These are phyloP conservation scores for Cucurbita pepo DNA, from an alignment of 306 rosid genomes.

Conservation along the genomic window DNA sequence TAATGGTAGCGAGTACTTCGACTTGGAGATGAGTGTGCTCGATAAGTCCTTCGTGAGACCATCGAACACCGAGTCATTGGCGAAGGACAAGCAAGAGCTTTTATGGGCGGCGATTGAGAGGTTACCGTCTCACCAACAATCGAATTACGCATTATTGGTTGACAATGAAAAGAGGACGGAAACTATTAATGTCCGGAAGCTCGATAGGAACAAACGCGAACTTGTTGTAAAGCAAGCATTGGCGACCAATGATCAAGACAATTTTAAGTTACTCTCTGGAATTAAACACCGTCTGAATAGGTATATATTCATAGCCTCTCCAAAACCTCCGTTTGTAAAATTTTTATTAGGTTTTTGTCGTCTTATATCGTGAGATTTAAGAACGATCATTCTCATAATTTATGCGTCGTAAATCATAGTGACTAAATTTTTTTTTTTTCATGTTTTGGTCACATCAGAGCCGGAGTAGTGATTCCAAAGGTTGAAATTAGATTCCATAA, in stretches of 20 bases:
- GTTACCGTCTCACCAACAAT: conserved; percentile 43
- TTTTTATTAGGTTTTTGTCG: not conserved
- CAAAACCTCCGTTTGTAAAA: too few species aligned
- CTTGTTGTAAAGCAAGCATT: conserved; percentile 55
- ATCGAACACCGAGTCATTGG: conserved; percentile 50
- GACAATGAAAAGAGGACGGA: not conserved
- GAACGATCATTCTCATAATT: not conserved
- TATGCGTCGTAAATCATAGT: too few species aligned
- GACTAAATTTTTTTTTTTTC: not conserved
- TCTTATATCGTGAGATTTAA: not conserved
- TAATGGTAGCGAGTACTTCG: conserved; percentile 68
- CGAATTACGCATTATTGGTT: conserved; percentile 37
- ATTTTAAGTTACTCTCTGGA: conserved; percentile 43
- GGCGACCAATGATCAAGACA: conserved; percentile 67
- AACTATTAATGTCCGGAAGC: conserved; percentile 49
- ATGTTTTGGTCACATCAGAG: conserved; percentile 19
- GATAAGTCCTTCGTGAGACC: conserved; percentile 46
- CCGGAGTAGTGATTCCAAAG: conserved; percentile 44
- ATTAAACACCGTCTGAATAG: conserved; percentile 58
- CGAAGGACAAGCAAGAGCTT: conserved; percentile 50
- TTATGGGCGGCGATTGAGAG: conserved; percentile 57
- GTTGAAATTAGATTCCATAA: conserved; percentile 48
- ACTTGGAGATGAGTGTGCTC: conserved; percentile 12
- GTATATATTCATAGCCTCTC: not conserved
- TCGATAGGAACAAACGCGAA: conserved; percentile 37